A percentile compares a stretch with the other conserved stretches of the same genome.
Evolutionary conservation across 371 early-diverging fungal species (phyloP).

Genomic region (Smittium mucronatum): DNA sequence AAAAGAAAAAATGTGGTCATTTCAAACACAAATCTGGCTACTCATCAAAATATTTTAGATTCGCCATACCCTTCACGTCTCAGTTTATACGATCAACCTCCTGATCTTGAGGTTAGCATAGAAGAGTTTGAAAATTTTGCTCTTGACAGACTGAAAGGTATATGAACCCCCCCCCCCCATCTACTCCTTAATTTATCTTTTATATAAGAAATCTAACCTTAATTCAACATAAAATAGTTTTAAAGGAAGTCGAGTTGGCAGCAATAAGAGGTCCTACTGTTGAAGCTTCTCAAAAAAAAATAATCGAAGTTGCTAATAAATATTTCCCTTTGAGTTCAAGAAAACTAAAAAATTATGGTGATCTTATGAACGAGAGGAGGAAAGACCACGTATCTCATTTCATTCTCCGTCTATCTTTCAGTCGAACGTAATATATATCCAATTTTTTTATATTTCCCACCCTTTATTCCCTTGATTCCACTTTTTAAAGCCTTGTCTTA

Average conservation of each 20-base stretch:
- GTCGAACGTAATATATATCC: conserved; percentile 61
- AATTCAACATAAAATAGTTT: conserved; percentile 34
- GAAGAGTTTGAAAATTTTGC: conserved; percentile 85
- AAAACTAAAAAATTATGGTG: conserved; percentile 18
- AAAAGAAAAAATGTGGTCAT: too few relatives aligned
- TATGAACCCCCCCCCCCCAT: too few relatives aligned
- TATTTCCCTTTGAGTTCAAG: conserved; percentile 49
- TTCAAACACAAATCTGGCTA: too few relatives aligned
- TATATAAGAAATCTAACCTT: too few relatives aligned
- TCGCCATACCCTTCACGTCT: conserved; percentile 58
- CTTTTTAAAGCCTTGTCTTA: too few relatives aligned
- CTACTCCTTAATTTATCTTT: too few relatives aligned
- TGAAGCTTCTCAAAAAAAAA: conserved; percentile 43
- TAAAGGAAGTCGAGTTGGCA: conserved; percentile 73
- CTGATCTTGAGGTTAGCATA: conserved; percentile 64
- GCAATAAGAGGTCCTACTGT: conserved; percentile 51
- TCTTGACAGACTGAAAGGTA: conserved; percentile 80
- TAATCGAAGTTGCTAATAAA: conserved; percentile 43
- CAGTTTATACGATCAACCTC: conserved; percentile 65
- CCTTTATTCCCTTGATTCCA: too few relatives aligned
- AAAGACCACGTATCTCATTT: conserved; percentile 91
- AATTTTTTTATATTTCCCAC: too few relatives aligned
- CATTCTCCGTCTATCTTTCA: conserved; percentile 84
- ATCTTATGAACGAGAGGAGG: conserved; percentile 52
- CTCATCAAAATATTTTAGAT: too few relatives aligned